Evolutionary conservation across 257 asterid genomes (phyloP).

Genomic region (Solanum rostratum): DNA sequence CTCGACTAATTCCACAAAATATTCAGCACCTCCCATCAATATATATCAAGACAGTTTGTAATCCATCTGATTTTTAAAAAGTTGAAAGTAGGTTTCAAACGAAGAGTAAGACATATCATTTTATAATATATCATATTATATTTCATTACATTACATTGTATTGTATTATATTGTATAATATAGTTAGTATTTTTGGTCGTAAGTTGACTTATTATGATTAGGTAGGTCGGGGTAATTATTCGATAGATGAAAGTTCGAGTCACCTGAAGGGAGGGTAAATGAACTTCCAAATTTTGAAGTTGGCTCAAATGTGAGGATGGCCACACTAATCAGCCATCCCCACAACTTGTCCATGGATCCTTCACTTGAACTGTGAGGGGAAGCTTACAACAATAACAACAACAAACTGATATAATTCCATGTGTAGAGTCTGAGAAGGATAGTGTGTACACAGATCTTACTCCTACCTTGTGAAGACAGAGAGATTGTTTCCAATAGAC

Average conservation of each 20-base stretch:
- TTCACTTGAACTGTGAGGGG: background rate
- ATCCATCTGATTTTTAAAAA: too few species aligned
- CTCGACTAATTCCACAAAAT: too few species aligned
- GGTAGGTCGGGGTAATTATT: background rate
- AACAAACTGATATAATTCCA: background rate
- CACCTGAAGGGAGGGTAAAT: background rate
- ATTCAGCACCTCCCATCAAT: too few species aligned
- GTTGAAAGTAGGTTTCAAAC: too few species aligned
- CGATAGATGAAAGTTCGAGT: background rate
- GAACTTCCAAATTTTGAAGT: background rate
- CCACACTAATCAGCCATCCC: background rate
- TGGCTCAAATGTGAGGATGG: background rate
- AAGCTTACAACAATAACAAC: background rate
- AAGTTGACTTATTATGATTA: background rate
- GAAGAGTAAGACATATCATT: too few species aligned
- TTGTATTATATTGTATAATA: too few species aligned
- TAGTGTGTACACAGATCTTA: too few species aligned
- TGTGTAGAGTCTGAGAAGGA: too few species aligned
- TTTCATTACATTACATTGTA: too few species aligned
- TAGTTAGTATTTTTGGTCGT: too few species aligned
- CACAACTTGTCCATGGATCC: background rate
- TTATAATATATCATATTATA: too few species aligned
- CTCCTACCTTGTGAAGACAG: accelerated
- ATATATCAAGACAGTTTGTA: too few species aligned
- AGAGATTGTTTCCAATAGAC: background rate